These are phyloP conservation scores for Cystofilobasidium ferigula DNA, from an alignment of 768 basidiomycete genomes.

Conservation along the genomic window DNA sequence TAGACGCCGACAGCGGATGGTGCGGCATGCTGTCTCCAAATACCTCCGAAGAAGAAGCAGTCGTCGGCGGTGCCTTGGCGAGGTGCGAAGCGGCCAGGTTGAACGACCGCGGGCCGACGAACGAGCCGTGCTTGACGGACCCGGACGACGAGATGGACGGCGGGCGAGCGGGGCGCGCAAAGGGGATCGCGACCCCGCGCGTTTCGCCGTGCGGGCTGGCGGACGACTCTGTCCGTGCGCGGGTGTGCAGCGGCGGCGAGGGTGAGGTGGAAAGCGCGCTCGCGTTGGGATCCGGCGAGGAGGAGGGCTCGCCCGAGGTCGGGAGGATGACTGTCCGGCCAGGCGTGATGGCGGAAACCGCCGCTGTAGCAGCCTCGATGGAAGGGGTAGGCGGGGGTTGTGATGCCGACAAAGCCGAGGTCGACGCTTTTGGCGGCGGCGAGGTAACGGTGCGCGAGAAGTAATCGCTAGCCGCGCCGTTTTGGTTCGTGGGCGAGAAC, in stretches of 20 bases:
- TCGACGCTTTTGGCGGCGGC: not conserved
- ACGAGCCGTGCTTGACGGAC: not conserved
- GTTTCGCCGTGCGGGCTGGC: not conserved
- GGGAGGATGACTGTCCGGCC: not conserved
- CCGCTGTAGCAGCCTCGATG: too few species aligned
- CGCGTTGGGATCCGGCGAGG: not conserved
- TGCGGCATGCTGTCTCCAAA: not conserved
- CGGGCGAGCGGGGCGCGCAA: not conserved
- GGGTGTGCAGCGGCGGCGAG: not conserved
- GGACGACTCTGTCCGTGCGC: not conserved
- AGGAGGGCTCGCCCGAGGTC: not conserved
- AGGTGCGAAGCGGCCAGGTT: not conserved
- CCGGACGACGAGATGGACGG: conserved; percentile 5
- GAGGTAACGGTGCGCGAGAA: not conserved
- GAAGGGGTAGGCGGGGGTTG: not conserved
- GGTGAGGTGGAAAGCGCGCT: not conserved
- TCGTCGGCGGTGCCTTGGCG: conserved; percentile 6
- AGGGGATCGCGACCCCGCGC: not conserved
- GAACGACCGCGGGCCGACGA: conserved; percentile 2
- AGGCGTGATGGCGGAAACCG: too few species aligned
- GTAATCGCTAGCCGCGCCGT: conserved; percentile 1
- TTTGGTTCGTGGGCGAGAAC: not conserved
- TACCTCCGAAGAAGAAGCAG: not conserved
- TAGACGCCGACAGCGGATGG: not conserved
- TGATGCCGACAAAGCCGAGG: not conserved